Conservation (phyloP, 495 filamentous ascomycete species). For the Podospora pseudopauciseta region DNA sequence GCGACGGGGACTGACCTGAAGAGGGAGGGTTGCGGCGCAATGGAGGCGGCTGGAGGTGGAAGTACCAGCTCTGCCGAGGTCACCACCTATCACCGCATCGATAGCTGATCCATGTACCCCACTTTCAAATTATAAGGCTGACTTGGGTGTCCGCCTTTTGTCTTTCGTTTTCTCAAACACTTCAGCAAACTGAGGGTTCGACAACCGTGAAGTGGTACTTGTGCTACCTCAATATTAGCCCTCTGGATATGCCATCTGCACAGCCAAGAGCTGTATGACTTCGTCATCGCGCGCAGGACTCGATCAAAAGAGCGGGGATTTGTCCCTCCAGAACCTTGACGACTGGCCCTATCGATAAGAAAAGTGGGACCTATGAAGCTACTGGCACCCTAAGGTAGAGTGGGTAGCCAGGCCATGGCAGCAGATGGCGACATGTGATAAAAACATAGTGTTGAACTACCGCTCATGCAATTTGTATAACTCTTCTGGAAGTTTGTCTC, state of each 20-base stretch:
- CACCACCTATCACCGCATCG: background rate
- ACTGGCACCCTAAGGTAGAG: background rate
- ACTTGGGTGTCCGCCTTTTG: background rate
- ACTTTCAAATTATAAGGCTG: background rate
- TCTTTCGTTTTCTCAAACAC: background rate
- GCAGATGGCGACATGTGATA: no score
- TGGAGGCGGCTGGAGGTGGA: background rate
- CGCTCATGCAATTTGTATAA: no score
- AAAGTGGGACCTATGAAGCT: background rate
- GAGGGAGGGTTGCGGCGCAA: background rate
- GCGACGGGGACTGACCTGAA: background rate
- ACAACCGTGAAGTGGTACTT: background rate
- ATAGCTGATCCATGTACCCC: background rate
- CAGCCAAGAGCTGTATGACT: background rate
- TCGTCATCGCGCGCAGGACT: background rate
- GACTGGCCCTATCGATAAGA: constrained; percentile 2
- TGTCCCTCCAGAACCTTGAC: constrained; percentile 1
- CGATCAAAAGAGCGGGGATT: background rate
- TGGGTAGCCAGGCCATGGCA: no score
- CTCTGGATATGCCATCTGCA: background rate
- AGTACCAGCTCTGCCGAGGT: background rate
- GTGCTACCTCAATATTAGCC: background rate
- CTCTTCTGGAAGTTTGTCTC: no score
- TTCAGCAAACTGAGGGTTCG: background rate
- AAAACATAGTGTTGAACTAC: no score